Evolutionary conservation across 331 rosid species (phyloP), one percentile per base, ranked within the genome.

Genomic region (Arachis monticola): DNA sequence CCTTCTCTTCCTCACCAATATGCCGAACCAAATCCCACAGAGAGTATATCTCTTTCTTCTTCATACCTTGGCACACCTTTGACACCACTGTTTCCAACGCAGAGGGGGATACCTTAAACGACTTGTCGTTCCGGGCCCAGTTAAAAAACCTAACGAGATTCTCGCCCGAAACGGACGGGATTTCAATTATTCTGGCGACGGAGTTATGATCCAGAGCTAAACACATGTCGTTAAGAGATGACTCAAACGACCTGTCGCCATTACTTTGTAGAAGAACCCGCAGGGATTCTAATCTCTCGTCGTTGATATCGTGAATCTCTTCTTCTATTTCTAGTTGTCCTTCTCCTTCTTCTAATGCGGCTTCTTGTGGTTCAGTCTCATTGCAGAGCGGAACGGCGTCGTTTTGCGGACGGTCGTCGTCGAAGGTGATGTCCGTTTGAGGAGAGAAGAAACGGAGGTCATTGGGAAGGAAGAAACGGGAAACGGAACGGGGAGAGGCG

Each of bases 1-100:
- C 84, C 14, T 12, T 69, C 74, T 85, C 81, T 64, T 85, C 73
- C 85, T 85, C 84, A 45, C 84, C 88, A 27, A 90, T 63, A 41
- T 87, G 88, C 81, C 77, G 83, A 51, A 90, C 79, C 69, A 91
- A 83, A 74, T 86, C 93, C 99, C 93, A 94, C 64, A 94, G 61
- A 27, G 69, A 60, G 71, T 83, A 88, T 1, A 86, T 67, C 13
- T 67, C 80, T 66, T 80, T 82, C 82, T 75, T 86, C 63, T 57
- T 84, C 12, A 64, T 71, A 62, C 47, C 71, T 10, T 64, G 55
- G 52, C 85, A 77, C 13, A 87, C 11, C 0, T 80, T 70, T 2
- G 22, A 12, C 67, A 82, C 87, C 71, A 91, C 87, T 3, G 85
- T 79, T 14, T 84, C 85, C 32, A 94, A 32, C 22, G 81, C 81